Percentiles rank a stretch among this genome's conserved stretches.
phyloP scores from a whole-genome alignment of 2,329 filamentous ascomycete genomes.

The Coniochaeta sp. region DNA sequence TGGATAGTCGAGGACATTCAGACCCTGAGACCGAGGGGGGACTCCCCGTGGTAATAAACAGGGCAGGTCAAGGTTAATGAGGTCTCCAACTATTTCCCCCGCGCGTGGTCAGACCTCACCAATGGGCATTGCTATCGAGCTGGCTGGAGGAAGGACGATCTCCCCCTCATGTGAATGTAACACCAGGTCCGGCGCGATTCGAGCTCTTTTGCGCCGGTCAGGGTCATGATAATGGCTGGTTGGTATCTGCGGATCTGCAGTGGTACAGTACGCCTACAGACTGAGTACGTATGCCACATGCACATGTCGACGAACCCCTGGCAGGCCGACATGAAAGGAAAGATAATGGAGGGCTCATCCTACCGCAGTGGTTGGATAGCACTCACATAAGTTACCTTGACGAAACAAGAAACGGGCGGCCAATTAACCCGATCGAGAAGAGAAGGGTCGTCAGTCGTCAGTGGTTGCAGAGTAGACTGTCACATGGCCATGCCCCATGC shows the following conservation, averaged over 20 bases:
- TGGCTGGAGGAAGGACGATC: neutral
- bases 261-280: too few relatives aligned
- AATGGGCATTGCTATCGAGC: neutral
- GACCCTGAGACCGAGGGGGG: neutral
- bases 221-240: neutral
- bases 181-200: neutral
- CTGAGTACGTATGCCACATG: neutral
- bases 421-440: neutral
- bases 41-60: neutral
- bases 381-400: neutral
- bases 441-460: neutral
- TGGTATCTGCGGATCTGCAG: neutral
- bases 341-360: neutral
- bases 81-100: neutral
- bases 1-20: neutral
- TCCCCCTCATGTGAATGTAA: neutral
- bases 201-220: neutral
- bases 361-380: neutral
- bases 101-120: neutral
- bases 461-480: neutral
- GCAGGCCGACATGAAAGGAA: neutral
- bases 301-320: neutral
- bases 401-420: neutral
- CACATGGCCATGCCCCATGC: neutral
- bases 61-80: neutral